Conservation (phyloP, 768 basidiomycete genomes). For the Boletus rufocinnamomeus region DNA sequence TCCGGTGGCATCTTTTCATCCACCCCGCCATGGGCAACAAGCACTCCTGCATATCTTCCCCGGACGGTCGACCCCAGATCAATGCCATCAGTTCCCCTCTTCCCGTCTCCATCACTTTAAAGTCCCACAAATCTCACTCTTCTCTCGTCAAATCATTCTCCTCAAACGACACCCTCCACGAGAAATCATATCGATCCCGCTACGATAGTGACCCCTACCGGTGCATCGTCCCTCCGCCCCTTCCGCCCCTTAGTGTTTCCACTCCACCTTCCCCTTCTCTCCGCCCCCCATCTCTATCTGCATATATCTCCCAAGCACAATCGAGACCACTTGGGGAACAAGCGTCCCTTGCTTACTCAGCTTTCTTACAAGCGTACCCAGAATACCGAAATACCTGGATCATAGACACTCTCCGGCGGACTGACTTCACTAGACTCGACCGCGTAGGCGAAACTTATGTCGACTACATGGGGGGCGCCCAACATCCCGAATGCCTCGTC, state of each 20-base stretch:
- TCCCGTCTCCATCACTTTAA: conserved; percentile 38
- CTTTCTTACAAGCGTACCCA: conserved; percentile 47
- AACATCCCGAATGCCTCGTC: conserved; percentile 79
- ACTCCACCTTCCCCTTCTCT: not conserved
- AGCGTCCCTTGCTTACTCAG: conserved; percentile 45
- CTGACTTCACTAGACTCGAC: conserved; percentile 61
- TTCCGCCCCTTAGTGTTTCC: not conserved
- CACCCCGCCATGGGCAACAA: conserved; percentile 34
- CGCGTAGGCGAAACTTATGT: conserved; percentile 72
- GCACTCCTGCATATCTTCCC: conserved; percentile 23
- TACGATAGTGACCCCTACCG: conserved; percentile 9
- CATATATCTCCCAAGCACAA: conserved; percentile 33
- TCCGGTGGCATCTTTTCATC: not conserved
- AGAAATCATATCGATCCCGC: conserved; percentile 27
- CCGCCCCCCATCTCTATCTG: conserved; percentile 14
- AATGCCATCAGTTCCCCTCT: conserved; percentile 11
- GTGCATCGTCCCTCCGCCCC: conserved; percentile 3
- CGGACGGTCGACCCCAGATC: conserved; percentile 7
- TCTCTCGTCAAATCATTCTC: conserved; percentile 39
- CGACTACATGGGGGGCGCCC: conserved; percentile 83
- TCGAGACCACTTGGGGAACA: conserved; percentile 33
- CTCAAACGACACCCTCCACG: conserved; percentile 45
- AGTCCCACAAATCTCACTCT: conserved; percentile 39
- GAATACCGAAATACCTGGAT: conserved; percentile 73
- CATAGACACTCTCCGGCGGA: conserved; percentile 64